Conservation (phyloP, 2,329 filamentous ascomycete genomes). For the Ceratocystis eucalypticola region DNA sequence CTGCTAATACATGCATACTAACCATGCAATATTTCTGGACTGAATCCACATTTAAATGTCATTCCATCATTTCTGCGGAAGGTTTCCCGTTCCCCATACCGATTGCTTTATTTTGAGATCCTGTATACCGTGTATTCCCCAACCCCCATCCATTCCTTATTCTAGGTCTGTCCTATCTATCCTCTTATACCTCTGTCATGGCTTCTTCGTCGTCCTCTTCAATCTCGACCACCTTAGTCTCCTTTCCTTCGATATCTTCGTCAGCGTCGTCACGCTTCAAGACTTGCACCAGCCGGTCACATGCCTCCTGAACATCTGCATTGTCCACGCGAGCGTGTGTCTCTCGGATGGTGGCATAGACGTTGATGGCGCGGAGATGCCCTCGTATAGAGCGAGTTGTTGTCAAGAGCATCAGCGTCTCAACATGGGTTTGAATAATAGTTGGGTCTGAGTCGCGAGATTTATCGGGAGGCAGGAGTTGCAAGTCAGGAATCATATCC, state of each 20-base stretch:
- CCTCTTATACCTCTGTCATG: slow-evolving; percentile 40
- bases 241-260: slow-evolving; percentile 32
- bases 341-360: slow-evolving; percentile 83
- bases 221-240: slow-evolving; percentile 31
- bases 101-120: not conserved
- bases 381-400: slow-evolving; percentile 66
- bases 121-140: not conserved
- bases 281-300: slow-evolving; percentile 80
- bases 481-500: slow-evolving; percentile 78
- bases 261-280: slow-evolving; percentile 66
- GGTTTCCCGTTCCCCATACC: not conserved
- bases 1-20: too few relatives aligned
- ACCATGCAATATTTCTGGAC: too few relatives aligned
- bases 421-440: slow-evolving; percentile 76
- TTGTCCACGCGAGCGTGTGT: slow-evolving; percentile 66
- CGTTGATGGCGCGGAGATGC: slow-evolving; percentile 57
- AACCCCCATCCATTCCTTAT: not conserved
- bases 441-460: slow-evolving; percentile 60
- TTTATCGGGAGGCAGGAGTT: slow-evolving; percentile 82
- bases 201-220: slow-evolving; percentile 39
- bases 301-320: slow-evolving; percentile 69
- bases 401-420: slow-evolving; percentile 73
- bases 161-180: not conserved
- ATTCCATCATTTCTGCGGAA: too few relatives aligned
- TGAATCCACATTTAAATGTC: too few relatives aligned